Base-by-base conservation (phyloP, 345 rosid species). In the Dipteronia dyeriana region DNA sequence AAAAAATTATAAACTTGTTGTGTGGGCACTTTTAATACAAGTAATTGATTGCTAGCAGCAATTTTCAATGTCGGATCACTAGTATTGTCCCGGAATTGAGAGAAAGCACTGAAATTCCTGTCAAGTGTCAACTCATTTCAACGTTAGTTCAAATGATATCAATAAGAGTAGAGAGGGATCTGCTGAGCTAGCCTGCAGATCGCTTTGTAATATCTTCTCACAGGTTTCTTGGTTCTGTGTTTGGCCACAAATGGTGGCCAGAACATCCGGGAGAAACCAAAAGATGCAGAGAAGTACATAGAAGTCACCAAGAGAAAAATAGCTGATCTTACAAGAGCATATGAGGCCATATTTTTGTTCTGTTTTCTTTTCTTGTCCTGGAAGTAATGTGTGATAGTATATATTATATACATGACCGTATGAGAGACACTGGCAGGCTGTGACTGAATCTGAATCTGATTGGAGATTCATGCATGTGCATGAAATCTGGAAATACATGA, bases 141-240 rank as follows among this genome's bases (percentile, higher is more conserved):
- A 16, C 20, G 76, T 14, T 6, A 75, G 66, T 25, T 81, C 81
- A 22, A 81, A 34, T 43, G 84, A 78, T 51, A 81, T 43, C 56
- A 77, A 67, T 7, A 76, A 81, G 41, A 81, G 75, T 16, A 70
- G 68, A 34, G 84, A 73, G 70, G 71, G 84, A 71, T 69, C n/a
- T n/a, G n/a, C n/a, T n/a, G n/a, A n/a, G n/a, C n/a, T n/a, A n/a
- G n/a, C n/a, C n/a, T n/a, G n/a, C n/a, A n/a, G n/a, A n/a, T n/a
- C n/a, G n/a, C n/a, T n/a, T n/a, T n/a, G n/a, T n/a, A n/a, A n/a
- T n/a, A n/a, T n/a, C 79, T 5, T 56, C 25, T 68, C 68, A 7
- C 79, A 81, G 47, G 73, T 70, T 29, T 81, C 81, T 65, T 81
- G 78, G 72, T 70, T 69, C 62, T 74, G 68, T 12, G 84, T 81